phyloP scores from a whole-genome alignment of 208 protist species.

The Crithidia expoeki region DNA sequence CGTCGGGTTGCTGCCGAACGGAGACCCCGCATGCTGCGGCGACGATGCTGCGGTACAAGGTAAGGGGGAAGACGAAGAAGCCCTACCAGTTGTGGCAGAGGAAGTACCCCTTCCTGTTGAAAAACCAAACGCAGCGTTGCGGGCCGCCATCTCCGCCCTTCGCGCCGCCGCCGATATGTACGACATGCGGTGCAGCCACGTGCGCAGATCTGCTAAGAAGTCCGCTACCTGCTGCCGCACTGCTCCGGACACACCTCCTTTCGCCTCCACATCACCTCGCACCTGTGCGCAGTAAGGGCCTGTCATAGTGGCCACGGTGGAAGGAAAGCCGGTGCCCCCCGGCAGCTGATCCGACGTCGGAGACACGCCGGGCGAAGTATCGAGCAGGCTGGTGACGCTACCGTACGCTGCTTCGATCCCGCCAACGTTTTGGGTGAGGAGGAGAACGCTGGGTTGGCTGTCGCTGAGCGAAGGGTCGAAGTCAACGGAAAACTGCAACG shows the following conservation, averaged over 20 bases:
- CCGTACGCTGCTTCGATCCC: conserved; percentile 43
- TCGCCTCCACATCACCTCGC: conserved; percentile 9
- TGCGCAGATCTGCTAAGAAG: conserved; percentile 65
- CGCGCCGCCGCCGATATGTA: conserved; percentile 33
- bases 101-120: neutral
- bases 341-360: conserved; percentile 7
- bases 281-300: conserved; percentile 9
- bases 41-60: conserved; percentile 1
- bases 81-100: neutral
- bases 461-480: conserved; percentile 20
- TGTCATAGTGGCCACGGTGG: conserved; percentile 4
- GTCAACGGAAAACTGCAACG: conserved; percentile 31
- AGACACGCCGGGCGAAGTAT: conserved; percentile 4
- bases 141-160: conserved; percentile 5
- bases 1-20: neutral
- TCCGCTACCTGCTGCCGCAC: conserved; percentile 38
- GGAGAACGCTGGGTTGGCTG: conserved; percentile 54
- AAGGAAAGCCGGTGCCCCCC: neutral
- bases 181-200: conserved; percentile 56
- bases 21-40: neutral
- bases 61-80: neutral
- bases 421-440: conserved; percentile 83
- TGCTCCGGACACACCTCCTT: conserved; percentile 10
- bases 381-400: neutral
- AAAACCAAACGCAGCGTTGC: neutral